Conservation (phyloP, 306 rosid species). For the Casuarina equisetifolia region DNA sequence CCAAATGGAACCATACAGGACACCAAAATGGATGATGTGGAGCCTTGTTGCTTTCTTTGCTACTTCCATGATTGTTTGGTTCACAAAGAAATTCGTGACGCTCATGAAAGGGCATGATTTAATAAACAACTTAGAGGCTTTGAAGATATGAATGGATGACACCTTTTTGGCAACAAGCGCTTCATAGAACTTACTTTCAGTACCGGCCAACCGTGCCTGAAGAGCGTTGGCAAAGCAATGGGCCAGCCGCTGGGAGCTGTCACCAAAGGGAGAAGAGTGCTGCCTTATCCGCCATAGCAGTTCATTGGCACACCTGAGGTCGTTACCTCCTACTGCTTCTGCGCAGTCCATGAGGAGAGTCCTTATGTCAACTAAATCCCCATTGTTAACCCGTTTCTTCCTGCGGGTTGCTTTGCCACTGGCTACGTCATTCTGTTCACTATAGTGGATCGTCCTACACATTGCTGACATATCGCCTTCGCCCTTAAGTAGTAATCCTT, state of each 20-base stretch:
- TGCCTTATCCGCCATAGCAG: conserved; percentile 58
- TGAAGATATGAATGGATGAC: conserved; percentile 50
- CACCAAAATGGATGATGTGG: conserved; percentile 73
- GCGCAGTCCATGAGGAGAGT: conserved; percentile 69
- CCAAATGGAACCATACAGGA: conserved; percentile 77
- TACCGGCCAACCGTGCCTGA: conserved; percentile 50
- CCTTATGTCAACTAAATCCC: conserved; percentile 51
- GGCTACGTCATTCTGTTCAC: no score
- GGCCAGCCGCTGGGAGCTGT: conserved; percentile 65
- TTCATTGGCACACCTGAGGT: conserved; percentile 55
- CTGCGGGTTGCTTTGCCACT: background rate
- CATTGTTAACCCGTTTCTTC: conserved; percentile 28
- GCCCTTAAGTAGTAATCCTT: conserved; percentile 25
- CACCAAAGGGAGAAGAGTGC: conserved; percentile 58
- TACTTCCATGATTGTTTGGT: conserved; percentile 39
- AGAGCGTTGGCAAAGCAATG: conserved; percentile 69
- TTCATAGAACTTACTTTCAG: conserved; percentile 24
- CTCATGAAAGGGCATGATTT: conserved; percentile 54
- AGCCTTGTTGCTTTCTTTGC: conserved; percentile 41
- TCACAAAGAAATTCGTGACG: conserved; percentile 42
- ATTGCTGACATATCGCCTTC: background rate
- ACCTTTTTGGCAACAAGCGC: background rate
- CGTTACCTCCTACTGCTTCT: conserved; percentile 60
- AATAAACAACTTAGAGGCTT: conserved; percentile 50
- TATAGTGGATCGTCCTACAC: conserved; percentile 9